Base-by-base conservation (phyloP, 2,329 filamentous ascomycete species). In the Epichloe bromicola region DNA sequence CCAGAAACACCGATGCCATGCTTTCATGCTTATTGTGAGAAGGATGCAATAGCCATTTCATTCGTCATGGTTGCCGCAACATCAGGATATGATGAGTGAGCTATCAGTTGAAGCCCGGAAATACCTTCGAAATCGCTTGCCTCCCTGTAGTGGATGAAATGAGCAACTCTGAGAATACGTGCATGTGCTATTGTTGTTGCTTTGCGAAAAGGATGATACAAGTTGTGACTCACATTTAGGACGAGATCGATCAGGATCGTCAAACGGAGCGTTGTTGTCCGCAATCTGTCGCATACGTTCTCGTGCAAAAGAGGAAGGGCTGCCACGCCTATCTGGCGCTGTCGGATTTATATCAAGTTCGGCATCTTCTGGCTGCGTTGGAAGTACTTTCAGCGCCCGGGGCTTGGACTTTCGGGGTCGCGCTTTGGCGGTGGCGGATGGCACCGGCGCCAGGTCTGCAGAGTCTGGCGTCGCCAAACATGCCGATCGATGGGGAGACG, bases 251-350 rank as follows among this genome's bases (percentile, higher is more conserved):
- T 72, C 69, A 7, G 68, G 68, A 43, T 72, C 70, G 30, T 70
- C 69, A 54, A 72, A 66, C 36, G 70, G 69, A 49, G 69, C 67
- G 45, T 69, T 69, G 34, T 64, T 68, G 48, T 65, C 65, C 10
- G 70, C 70, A 54, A 72, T 68, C 46, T 70, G 63, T 43, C 68
- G 65, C 67, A 72, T 72, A 17, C 69, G 64, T 54, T 70, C 65
- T 45, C 70, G 63, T 26, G 70, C 68, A 59, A 72, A 69, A 7
- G 69, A 70, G 4, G 70, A 72, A 3, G 70, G 70, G 53, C 69
- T 71, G 46, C 62, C 62, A 30, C 67, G 67, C 20, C 69, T 66
- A 36, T 57, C 58, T 23, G 58, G 55, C 37, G 59, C 58, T 23
- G 57, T 53, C 15, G 60, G 60, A 14, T 54, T 59, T 17, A 60